These are phyloP conservation scores for Amniculicola lignicola DNA, from an alignment of 495 filamentous ascomycete genomes.

Conservation along the genomic window DNA sequence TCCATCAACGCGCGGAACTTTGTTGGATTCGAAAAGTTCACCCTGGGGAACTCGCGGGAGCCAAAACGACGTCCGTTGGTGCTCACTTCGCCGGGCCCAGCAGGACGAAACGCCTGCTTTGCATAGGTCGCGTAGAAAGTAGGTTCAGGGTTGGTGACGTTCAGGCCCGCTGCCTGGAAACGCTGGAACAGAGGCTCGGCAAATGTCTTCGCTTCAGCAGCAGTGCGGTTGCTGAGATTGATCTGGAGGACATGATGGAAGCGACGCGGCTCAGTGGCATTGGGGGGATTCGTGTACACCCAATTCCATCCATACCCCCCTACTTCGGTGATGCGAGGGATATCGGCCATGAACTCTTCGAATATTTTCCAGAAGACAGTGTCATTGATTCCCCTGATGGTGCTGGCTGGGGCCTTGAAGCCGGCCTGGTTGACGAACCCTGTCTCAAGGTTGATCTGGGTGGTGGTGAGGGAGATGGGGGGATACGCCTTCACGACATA, in stretches of 20 bases:
- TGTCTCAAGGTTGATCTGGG: not conserved
- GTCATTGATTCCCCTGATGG: slow-evolving; percentile 1
- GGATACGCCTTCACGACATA: slow-evolving; percentile 21
- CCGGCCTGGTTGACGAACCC: not conserved
- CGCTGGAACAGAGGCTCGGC: slow-evolving; percentile 7
- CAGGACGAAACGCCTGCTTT: not conserved
- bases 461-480: slow-evolving; percentile 2
- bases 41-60: slow-evolving; percentile 26
- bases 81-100: slow-evolving; percentile 3
- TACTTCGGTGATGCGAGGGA: slow-evolving; percentile 10
- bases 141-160: slow-evolving; percentile 7
- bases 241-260: slow-evolving; percentile 10
- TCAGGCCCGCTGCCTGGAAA: slow-evolving; percentile 22
- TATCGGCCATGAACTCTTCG: slow-evolving; percentile 14
- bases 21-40: slow-evolving; percentile 8
- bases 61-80: slow-evolving; percentile 21
- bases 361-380: slow-evolving; percentile 20
- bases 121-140: slow-evolving; percentile 10
- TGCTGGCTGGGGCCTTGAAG: not conserved
- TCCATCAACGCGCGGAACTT: slow-evolving; percentile 19
- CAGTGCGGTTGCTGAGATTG: slow-evolving; percentile 1
- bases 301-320: slow-evolving; percentile 24
- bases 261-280: not conserved
- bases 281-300: slow-evolving; percentile 4
- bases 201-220: slow-evolving; percentile 12